These are phyloP conservation scores for Acanthamoeba sp. DNA, from an alignment of 208 protist genomes.

Conservation along the genomic window DNA sequence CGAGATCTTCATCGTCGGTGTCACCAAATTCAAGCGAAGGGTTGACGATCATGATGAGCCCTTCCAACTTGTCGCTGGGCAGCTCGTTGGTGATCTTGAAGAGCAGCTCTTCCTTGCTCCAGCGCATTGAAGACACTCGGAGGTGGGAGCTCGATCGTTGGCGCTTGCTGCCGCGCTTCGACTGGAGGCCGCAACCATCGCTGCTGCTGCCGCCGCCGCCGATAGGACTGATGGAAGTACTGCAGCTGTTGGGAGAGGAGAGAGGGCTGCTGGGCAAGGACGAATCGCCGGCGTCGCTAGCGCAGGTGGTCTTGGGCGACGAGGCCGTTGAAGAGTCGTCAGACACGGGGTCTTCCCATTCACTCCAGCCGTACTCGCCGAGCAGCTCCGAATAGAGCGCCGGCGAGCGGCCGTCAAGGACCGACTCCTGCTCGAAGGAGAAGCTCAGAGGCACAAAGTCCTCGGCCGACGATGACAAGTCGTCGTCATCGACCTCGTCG, in stretches of 20 bases:
- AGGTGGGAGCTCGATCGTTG: not conserved
- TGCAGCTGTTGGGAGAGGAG: not conserved
- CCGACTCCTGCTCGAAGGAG: slow-evolving; percentile 6
- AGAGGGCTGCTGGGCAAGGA: slow-evolving; percentile 1
- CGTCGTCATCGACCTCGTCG: not conserved
- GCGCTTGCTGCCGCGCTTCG: slow-evolving; percentile 1
- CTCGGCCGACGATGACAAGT: not conserved
- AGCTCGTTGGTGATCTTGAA: slow-evolving; percentile 38
- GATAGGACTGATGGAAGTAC: not conserved
- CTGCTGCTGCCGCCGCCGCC: not conserved
- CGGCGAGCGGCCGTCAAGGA: slow-evolving; percentile 9
- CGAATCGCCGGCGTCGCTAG: not conserved
- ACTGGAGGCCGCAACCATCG: not conserved
- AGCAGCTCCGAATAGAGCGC: slow-evolving; percentile 16
- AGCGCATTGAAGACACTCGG: not conserved
- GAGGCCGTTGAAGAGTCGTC: not conserved
- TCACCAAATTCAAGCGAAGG: slow-evolving; percentile 15
- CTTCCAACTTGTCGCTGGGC: not conserved
- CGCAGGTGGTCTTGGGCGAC: not conserved
- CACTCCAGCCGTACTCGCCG: not conserved
- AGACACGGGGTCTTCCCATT: not conserved
- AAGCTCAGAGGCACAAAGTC: slow-evolving; percentile 31
- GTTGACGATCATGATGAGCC: not conserved
- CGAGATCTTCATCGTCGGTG: slow-evolving; percentile 11
- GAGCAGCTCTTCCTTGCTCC: slow-evolving; percentile 34